Percentiles rank a stretch among this genome's conserved stretches.
phyloP scores from a whole-genome alignment of 768 basidiomycete species.

The Lanmaoa rubissima region DNA sequence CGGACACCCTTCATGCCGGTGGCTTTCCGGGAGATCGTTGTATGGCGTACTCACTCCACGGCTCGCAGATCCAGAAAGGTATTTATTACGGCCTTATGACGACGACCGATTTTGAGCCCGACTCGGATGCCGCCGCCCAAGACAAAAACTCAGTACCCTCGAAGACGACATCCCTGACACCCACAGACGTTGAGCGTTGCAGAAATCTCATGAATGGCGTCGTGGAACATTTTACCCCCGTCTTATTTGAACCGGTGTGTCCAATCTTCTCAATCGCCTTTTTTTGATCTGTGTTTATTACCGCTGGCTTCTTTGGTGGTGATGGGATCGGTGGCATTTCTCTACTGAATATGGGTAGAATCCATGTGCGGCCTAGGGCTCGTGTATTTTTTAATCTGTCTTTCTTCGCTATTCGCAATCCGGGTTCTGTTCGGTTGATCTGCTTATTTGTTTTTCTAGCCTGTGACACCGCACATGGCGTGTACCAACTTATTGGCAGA shows the following conservation, averaged over 20 bases:
- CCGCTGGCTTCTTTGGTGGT: not conserved
- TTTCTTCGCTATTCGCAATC: not conserved
- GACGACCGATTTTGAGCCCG: constrained; percentile 52
- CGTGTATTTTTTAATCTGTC: not conserved
- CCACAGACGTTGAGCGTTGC: constrained; percentile 40
- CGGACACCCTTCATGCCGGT: not conserved
- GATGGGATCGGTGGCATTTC: not conserved
- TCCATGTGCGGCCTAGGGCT: not conserved
- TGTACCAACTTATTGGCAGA: constrained; percentile 75
- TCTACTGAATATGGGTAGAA: not conserved
- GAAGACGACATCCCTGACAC: constrained; percentile 22
- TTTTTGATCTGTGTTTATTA: not conserved
- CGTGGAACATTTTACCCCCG: constrained; percentile 67
- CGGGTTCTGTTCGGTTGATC: not conserved
- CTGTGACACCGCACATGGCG: constrained; percentile 66
- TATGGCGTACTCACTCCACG: not conserved
- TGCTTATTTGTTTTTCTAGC: constrained; percentile 12
- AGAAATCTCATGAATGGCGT: constrained; percentile 50
- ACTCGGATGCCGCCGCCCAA: constrained; percentile 21
- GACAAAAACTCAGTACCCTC: not conserved
- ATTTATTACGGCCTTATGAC: constrained; percentile 65
- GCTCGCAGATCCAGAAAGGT: constrained; percentile 53
- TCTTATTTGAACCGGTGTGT: constrained; percentile 62
- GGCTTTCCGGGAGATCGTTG: not conserved
- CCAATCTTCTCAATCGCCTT: not conserved